These are phyloP conservation scores for Trametes sanguinea DNA, from an alignment of 768 basidiomycete species.

Conservation along the genomic window DNA sequence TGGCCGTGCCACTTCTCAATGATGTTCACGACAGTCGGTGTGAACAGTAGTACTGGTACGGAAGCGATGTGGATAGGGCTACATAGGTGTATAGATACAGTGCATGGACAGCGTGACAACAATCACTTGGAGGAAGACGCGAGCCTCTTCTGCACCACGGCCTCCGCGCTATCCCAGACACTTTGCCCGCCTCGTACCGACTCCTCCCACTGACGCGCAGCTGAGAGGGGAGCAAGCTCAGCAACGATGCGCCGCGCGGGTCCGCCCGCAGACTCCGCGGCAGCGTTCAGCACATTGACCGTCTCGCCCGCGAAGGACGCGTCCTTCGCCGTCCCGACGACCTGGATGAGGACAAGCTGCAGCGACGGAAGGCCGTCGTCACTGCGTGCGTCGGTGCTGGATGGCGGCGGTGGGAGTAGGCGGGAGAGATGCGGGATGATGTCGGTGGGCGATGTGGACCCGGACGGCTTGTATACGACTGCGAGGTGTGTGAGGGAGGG, in stretches of 20 bases:
- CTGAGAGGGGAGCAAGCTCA: constrained; percentile 31
- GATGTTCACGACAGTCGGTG: no score
- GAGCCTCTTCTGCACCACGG: constrained; percentile 24
- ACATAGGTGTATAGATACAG: neutral
- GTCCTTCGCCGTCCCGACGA: constrained; percentile 24
- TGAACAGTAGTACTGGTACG: no score
- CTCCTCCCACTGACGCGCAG: constrained; percentile 33
- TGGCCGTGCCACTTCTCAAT: no score
- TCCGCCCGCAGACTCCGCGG: constrained; percentile 24
- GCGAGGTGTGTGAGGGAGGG: constrained; percentile 37
- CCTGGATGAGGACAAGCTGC: constrained; percentile 30
- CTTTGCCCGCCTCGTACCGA: constrained; percentile 26
- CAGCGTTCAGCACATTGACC: constrained; percentile 24
- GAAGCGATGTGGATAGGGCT: no score
- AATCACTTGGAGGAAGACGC: neutral
- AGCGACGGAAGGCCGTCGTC: constrained; percentile 18
- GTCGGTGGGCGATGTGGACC: constrained; percentile 13
- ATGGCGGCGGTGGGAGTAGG: constrained; percentile 13
- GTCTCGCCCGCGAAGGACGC: constrained; percentile 18
- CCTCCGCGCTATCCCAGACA: constrained; percentile 33
- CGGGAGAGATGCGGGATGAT: constrained; percentile 23
- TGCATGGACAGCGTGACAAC: neutral
- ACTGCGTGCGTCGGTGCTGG: neutral
- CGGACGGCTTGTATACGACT: constrained; percentile 29
- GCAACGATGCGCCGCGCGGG: constrained; percentile 29